Conservation (phyloP, 306 rosid genomes). For the Ceratonia siliqua region DNA sequence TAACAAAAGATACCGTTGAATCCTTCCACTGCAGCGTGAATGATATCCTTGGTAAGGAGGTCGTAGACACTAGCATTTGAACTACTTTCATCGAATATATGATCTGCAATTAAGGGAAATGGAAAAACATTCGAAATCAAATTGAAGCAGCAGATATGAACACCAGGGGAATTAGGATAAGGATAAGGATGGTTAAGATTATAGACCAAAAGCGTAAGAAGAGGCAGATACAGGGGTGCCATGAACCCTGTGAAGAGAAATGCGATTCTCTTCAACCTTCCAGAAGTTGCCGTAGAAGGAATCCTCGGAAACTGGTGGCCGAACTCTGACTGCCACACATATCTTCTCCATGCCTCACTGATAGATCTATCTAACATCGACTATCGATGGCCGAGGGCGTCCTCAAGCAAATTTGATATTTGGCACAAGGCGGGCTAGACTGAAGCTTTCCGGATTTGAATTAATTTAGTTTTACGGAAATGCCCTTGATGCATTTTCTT, state of each 20-base stretch:
- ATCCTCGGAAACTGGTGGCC: constrained; percentile 62
- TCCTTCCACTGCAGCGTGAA: constrained; percentile 87
- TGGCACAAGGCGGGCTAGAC: constrained; percentile 24
- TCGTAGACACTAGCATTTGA: constrained; percentile 71
- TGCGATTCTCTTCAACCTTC: constrained; percentile 86
- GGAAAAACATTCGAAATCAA: not conserved
- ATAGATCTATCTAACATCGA: not conserved
- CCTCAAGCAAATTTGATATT: not conserved
- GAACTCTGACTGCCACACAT: constrained; percentile 82
- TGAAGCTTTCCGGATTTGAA: constrained; percentile 31
- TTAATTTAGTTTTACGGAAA: constrained; percentile 12
- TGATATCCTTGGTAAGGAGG: constrained; percentile 80
- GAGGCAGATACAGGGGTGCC: constrained; percentile 75
- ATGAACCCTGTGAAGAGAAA: constrained; percentile 80
- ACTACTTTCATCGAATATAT: constrained; percentile 74
- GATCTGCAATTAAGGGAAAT: constrained; percentile 54
- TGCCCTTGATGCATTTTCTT: not conserved
- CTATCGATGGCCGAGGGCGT: not conserved
- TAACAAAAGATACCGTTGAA: constrained; percentile 63
- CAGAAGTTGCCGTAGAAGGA: constrained; percentile 59
- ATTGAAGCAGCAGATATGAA: not conserved
- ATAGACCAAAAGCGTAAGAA: constrained; percentile 80
- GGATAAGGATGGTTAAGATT: not conserved
- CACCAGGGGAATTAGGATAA: not conserved
- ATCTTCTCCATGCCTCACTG: constrained; percentile 69